Base-by-base conservation (phyloP, 2,329 filamentous ascomycete genomes). In the Plectosphaerella sp. region DNA sequence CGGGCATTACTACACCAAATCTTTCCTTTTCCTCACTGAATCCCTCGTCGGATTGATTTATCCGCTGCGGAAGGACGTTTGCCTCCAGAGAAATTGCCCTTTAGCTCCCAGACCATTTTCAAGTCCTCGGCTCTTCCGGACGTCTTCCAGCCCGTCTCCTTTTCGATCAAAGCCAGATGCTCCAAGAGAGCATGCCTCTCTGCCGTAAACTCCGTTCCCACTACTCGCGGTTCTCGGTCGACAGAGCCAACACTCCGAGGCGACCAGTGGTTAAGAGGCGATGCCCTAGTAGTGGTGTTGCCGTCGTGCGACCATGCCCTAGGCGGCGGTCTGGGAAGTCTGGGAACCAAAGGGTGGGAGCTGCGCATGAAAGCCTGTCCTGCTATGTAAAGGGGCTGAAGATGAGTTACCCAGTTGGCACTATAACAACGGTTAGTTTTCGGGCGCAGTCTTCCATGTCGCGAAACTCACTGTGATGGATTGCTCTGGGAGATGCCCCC, bases 341-440 rank as follows among this genome's bases (percentile, higher is more conserved):
- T 43, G 7, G 9, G 41, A 14, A 2, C 11, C 18, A 15, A n/a
- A 14, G 18, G 45, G 15, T 35, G 43, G 16, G 35, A 36, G n/a
- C 9, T 35, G 9, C 20, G 45, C 37, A 12, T 9, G 20, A 52
- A 28, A 12, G 33, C 37, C 36, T 45, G 50, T 18, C 55, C 55
- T 3, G 55, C 55, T 12, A 57, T 53, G 47, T 52, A 57, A 12
- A 57, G 48, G 3, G 53, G 53, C 37, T 55, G 55, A 0, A 57
- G 36, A 20, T 57, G 55, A 28, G 53, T 57, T 9, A 57, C 51
- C 53, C 55, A 53, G 42, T 55, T 57, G 16, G 55, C 51, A 16
- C 55, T 55, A n/a, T n/a, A n/a, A n/a, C n/a, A n/a, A n/a, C n/a
- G n/a, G n/a, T n/a, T n/a, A n/a, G n/a, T n/a, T n/a, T n/a, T n/a